Evolutionary conservation across 2,329 filamentous ascomycete genomes (phyloP), one percentile per base, ranked within the genome.

Genomic region (Dryadomyces quercivorus): DNA sequence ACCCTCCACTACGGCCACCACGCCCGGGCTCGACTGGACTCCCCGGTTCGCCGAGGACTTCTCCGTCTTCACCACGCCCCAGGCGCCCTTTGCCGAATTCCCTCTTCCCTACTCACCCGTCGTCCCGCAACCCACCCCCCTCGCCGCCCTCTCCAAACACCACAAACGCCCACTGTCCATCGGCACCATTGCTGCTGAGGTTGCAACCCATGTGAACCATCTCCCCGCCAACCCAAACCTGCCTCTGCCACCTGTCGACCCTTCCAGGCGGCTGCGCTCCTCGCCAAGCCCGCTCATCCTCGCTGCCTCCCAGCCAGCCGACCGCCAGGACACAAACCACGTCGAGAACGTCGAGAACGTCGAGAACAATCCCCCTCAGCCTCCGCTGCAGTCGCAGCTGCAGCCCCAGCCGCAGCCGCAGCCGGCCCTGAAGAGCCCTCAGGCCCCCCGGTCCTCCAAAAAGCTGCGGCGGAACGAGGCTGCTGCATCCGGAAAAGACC

Each of bases 51-150:
- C 80, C 59, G 78, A 83, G 63, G 80, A 83, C 59, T 83, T 81
- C 62, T 81, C 80, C 58, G 78, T 83, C 62, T 83, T 84, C 70
- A 80, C 81, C 67, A 70, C 75, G 82, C 80, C 9, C 80, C 80
- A 16, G 80, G 77, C 50, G 79, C 81, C 63, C 69, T 82, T 54
- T 71, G 70, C 70, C 53, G 70, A 65, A 56, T 64, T 67, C 15
- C 79, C 77, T 63, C 61, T 67, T 59, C 75, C 76, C 60, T 73
- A 74, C 61, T 62, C 65, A 20, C 63, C 63, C 59, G 53, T 58
- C 5, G 67, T 62, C 54, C 70, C 64, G 58, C 68, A 70, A 15
- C 68, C 55, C 1, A 49, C 42, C 18, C 18, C 21, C 21, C 38
- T 22, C 6, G 16, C 18, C 4, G 15, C 2, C 26, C 3, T 36